Percentiles rank a stretch among this genome's conserved stretches.
These are phyloP conservation scores for Fusarium mundagurra DNA, from an alignment of 2,329 filamentous ascomycete species.

Conservation along the genomic window DNA sequence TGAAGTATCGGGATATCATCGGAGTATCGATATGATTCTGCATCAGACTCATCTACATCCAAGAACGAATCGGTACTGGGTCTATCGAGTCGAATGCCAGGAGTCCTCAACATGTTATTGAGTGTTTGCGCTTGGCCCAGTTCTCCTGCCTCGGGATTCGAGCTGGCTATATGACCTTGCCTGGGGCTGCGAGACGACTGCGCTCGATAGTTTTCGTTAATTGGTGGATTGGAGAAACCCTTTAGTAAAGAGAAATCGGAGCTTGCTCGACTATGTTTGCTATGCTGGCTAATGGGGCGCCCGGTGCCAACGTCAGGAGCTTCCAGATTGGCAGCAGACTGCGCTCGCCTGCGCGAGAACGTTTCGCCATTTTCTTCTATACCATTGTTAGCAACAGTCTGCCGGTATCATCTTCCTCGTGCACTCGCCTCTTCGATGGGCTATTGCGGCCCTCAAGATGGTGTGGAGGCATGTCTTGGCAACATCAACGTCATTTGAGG, in stretches of 20 bases:
- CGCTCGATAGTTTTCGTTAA: constrained; percentile 48
- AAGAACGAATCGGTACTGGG: constrained; percentile 66
- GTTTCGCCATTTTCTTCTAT: constrained; percentile 56
- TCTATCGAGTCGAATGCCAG: constrained; percentile 63
- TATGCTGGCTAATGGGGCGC: constrained; percentile 68
- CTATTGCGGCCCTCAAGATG: constrained; percentile 77
- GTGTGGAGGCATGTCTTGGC: constrained; percentile 80
- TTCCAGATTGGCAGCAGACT: constrained; percentile 71
- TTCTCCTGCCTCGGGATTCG: constrained; percentile 33
- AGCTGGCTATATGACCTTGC: constrained; percentile 34
- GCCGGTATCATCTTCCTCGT: background rate
- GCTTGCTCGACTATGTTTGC: constrained; percentile 75
- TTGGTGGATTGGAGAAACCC: constrained; percentile 61
- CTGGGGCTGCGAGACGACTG: constrained; percentile 48
- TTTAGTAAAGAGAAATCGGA: constrained; percentile 73
- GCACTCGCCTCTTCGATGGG: constrained; percentile 70
- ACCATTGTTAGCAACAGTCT: background rate
- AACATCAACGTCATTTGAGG: constrained; percentile 74
- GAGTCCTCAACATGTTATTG: constrained; percentile 59
- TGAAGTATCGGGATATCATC: constrained; percentile 75
- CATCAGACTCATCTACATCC: constrained; percentile 76
- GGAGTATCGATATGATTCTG: constrained; percentile 71
- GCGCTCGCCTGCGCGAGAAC: constrained; percentile 63
- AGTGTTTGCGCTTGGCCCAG: constrained; percentile 52
- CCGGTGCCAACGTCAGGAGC: constrained; percentile 59